phyloP scores from a whole-genome alignment of 495 filamentous ascomycete genomes.

The Penicillium chermesinum region DNA sequence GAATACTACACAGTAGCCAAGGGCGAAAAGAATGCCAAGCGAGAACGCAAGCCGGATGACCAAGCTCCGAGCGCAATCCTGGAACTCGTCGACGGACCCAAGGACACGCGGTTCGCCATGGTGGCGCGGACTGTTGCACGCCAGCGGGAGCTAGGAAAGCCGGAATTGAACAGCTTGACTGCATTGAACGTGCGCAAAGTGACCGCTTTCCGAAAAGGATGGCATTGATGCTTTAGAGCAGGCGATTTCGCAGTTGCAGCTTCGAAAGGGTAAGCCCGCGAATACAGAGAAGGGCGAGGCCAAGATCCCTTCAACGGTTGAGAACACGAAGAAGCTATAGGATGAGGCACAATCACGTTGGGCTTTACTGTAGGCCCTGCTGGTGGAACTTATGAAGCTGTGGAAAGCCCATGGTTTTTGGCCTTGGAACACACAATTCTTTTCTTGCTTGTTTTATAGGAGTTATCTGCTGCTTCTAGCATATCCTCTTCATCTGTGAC shows the following conservation, averaged over 20 bases:
- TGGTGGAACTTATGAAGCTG: not conserved
- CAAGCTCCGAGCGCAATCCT: constrained; percentile 85
- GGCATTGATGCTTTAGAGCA: constrained; percentile 63
- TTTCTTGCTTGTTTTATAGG: constrained; percentile 19
- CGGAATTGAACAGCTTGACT: constrained; percentile 63
- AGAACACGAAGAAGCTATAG: too few relatives aligned
- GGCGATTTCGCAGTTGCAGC: constrained; percentile 60
- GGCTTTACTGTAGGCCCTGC: not conserved
- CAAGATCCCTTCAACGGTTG: not conserved
- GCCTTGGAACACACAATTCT: not conserved
- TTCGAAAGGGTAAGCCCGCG: constrained; percentile 11
- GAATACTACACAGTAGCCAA: constrained; percentile 21
- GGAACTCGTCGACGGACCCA: constrained; percentile 93
- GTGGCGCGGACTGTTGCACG: constrained; percentile 74
- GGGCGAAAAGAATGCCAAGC: constrained; percentile 13
- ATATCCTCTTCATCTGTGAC: constrained; percentile 25
- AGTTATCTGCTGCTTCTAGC: constrained; percentile 20
- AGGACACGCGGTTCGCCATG: constrained; percentile 91
- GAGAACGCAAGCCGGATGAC: constrained; percentile 46
- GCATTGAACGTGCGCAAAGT: constrained; percentile 76
- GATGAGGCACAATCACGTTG: too few relatives aligned
- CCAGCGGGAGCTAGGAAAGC: constrained; percentile 44
- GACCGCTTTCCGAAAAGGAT: constrained; percentile 64
- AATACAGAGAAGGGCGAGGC: constrained; percentile 5
- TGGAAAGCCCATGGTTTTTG: not conserved